Base-by-base conservation (phyloP, 2,329 filamentous ascomycete species). In the Lojkania enalia region DNA sequence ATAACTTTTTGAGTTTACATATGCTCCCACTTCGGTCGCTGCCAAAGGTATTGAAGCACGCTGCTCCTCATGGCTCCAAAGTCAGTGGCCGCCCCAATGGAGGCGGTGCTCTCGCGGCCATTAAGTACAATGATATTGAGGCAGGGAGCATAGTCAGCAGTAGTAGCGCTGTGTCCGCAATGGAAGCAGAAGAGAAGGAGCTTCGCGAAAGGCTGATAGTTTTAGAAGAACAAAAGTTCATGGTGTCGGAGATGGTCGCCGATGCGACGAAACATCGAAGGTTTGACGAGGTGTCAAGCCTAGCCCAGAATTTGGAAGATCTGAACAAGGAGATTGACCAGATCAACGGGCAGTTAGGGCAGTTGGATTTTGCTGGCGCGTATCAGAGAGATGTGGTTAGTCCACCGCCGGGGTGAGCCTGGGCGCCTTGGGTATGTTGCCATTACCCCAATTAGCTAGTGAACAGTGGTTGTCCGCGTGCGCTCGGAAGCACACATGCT, bases 201-300 rank as follows among this genome's bases (percentile, higher is more conserved):
- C 73, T 95, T 1, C 81, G 87, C 13, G 90, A 96, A 60, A 77
- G 84, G 3, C 74, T 96, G 11, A 87, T 94, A 20, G 85, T 96
- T 5, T 77, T 96, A 1, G 90, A 96, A 67, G 91, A 96, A 71
- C 91, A 96, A 67, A 86, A 85, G 52, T 95, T 95, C 70, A 83
- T 96, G 71, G 90, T 96, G 0, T 83, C 85, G 27, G 84, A 88
- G 57, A 95, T 95, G 90, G 82, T 95, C 33, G 82, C 81, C 5
- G 82, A 85, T 48, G 89, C 90, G 0, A 86, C 85, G 36, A 85
- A 84, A 31, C 82, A 87, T 9, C 77, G 88, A 20, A 84, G 88
- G 46, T 95, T 95, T 55, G 91, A 96, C 60, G 91, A 96, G 69
- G 88, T 95, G 2, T 82, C 83, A 44, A 88, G 88, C 9, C 72